Conservation (phyloP, 108 stramenopile species). For the Cafeteria roenbergensis region DNA sequence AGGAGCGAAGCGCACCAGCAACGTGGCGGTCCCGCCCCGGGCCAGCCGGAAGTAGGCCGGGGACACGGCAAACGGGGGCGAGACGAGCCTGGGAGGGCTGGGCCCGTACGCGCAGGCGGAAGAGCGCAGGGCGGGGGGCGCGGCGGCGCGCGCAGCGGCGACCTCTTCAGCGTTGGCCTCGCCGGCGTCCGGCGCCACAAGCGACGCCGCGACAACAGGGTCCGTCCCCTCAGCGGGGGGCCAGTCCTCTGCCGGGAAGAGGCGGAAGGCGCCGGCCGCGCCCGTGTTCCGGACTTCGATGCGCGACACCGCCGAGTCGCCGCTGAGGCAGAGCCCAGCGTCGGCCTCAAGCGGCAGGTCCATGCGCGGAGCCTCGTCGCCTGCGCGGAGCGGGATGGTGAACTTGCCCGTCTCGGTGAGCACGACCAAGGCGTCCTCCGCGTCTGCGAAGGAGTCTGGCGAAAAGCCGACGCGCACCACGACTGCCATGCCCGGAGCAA, state of each 20-base stretch:
- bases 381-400: background rate
- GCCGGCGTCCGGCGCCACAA: no score
- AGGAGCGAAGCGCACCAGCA: background rate
- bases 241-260: no score
- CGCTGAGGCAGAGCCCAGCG: background rate
- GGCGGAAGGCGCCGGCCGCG: no score
- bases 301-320: no score
- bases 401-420: background rate
- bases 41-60: background rate
- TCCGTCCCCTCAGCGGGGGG: no score
- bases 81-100: no score
- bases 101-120: no score
- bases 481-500: slow-evolving; percentile 1
- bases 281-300: no score
- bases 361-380: background rate
- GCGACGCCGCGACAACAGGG: no score
- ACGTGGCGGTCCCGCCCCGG: background rate
- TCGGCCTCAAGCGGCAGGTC: background rate
- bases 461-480: background rate
- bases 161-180: no score
- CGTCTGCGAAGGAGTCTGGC: background rate
- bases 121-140: no score
- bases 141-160: no score
- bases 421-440: background rate
- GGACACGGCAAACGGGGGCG: background rate